Evolutionary conservation across 441 rosid genomes (phyloP), one percentile per base, ranked within the genome.

Genomic region (Omphalea diandra): DNA sequence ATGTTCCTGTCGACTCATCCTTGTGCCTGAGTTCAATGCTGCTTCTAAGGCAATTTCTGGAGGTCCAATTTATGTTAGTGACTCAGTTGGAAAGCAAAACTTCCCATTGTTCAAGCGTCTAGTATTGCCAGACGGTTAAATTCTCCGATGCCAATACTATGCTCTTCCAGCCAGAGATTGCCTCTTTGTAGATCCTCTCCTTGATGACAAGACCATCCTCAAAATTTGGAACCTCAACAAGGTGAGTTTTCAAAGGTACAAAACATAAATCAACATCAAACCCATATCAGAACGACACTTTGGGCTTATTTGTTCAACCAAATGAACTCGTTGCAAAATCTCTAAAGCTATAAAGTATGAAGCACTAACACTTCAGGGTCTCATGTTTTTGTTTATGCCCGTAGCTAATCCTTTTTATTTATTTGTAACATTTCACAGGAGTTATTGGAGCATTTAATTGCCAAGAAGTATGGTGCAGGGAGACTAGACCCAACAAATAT

Each of bases 1-100:
- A 91, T 91, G 97, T 91, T 93, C 85, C 97, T 89, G 53, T 86
- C 98, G 3, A 86, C 94, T 2, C 94, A 93, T 72, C 94, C 90
- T 61, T 91, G 96, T 76, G 96, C 91, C n/a, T 8, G 85, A 85
- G 69, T 93, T 89, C 77, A 96, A 89, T 56, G 97, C 94, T 24
- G 94, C 93, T 38, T 93, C 97, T 0, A 74, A 94, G 11, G 91
- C 98, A 12, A 91, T 91, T 61, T 93, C 96, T 0, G 97, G 90
- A 0, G 97, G 98, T 2, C 98, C 98, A 0, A 82, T 91, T 35
- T 91, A 91, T 54, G 70, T 87, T 5, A 91, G 97, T 20, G 97
- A 91, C 69, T 65, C 83, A 0, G 97, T 87, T 0, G 97, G 97
- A 0, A 76, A 88, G 0, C 97, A 93, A 73, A 84, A 93, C 68